A percentile compares a stretch with the other conserved stretches of the same genome.
These are phyloP conservation scores for Nemania diffusa DNA, from an alignment of 2,329 filamentous ascomycete species.

Conservation along the genomic window DNA sequence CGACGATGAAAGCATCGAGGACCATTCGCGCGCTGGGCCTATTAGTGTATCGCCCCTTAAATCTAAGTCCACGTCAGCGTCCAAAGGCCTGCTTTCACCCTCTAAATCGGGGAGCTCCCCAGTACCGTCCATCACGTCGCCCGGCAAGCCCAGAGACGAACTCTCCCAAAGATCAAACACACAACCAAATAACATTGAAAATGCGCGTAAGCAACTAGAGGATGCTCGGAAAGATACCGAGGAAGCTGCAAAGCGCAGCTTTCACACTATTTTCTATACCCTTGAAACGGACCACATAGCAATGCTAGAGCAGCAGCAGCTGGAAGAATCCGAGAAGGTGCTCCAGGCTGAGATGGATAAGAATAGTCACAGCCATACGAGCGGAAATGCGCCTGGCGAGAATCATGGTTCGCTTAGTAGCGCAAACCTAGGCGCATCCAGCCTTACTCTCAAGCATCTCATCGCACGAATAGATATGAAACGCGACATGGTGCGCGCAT, in stretches of 20 bases:
- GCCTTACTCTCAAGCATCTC: slow-evolving; percentile 94
- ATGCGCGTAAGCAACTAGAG: slow-evolving; percentile 92
- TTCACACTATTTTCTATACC: slow-evolving; percentile 94
- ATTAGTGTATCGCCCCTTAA: slow-evolving; percentile 62
- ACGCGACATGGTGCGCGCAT: slow-evolving; percentile 87
- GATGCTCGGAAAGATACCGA: slow-evolving; percentile 91
- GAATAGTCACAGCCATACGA: slow-evolving; percentile 63
- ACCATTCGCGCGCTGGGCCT: slow-evolving; percentile 23
- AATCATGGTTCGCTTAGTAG: slow-evolving; percentile 91
- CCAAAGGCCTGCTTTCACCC: slow-evolving; percentile 71
- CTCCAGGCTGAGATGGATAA: slow-evolving; percentile 94
- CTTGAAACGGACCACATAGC: slow-evolving; percentile 94
- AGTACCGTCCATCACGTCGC: slow-evolving; percentile 70
- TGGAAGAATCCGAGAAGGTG: slow-evolving; percentile 96
- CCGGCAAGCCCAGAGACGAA: slow-evolving; percentile 66
- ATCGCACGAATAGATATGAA: slow-evolving; percentile 96
- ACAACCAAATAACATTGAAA: slow-evolving; percentile 78
- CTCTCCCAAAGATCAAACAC: slow-evolving; percentile 51
- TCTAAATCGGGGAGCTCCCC: slow-evolving; percentile 76
- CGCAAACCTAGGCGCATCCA: slow-evolving; percentile 94
- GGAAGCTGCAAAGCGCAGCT: slow-evolving; percentile 87
- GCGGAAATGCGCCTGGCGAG: slow-evolving; percentile 62
- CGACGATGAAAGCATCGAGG: slow-evolving; percentile 62
- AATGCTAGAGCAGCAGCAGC: slow-evolving; percentile 96
- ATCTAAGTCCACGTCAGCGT: slow-evolving; percentile 59